Base-by-base conservation (phyloP, 202 grass and related monocot species). In the Bolboschoenoplectus hybrid region DNA sequence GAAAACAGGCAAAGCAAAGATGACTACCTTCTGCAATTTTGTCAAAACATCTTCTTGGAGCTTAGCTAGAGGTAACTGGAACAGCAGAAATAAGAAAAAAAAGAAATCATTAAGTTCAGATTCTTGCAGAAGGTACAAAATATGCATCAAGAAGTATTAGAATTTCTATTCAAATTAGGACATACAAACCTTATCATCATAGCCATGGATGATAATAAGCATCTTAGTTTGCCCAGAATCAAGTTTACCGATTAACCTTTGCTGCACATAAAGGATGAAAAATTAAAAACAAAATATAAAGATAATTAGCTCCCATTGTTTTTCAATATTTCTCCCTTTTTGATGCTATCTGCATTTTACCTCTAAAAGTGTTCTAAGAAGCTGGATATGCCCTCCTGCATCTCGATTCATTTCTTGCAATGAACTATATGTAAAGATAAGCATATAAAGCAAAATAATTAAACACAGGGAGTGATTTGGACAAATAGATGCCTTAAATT, bases 181-280 rank as follows among this genome's bases (percentile, higher is more conserved):
- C 9, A 55, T 43, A 38, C 12, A 81, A 81, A 86, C 85, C 85
- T 86, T 80, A 70, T 79, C 73, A 86, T 86, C 85, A 86, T 67
- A 86, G 63, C 85, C 85, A 80, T 80, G 85, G 74, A 86, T 40
- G 58, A 86, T 7, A 80, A 86, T 44, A 38, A 86, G 60, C 45
- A 86, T 52, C 63, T 68, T 86, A 63, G 85, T 86, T 81, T 55
- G 70, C 12, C 85, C 55, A 12, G 85, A 32, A 77, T 86, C 85
- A 52, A 80, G 57, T 56, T 86, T 86, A 51, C 34, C 32, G 3
- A 41, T n/a, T 43, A 58, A 2, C 50, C 74, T 81, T 81, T 69
- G 62, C 85, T 86, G 85, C 85, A 64, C 58, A 71, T 12, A 43
- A 71, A 71, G 32, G 38, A 71, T 26, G 26, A 26, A 26, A 26